A percentile compares a stretch with the other conserved stretches of the same genome.
Evolutionary conservation across 495 filamentous ascomycete species (phyloP).

Genomic region (Lasiosphaeriaceae sp.): DNA sequence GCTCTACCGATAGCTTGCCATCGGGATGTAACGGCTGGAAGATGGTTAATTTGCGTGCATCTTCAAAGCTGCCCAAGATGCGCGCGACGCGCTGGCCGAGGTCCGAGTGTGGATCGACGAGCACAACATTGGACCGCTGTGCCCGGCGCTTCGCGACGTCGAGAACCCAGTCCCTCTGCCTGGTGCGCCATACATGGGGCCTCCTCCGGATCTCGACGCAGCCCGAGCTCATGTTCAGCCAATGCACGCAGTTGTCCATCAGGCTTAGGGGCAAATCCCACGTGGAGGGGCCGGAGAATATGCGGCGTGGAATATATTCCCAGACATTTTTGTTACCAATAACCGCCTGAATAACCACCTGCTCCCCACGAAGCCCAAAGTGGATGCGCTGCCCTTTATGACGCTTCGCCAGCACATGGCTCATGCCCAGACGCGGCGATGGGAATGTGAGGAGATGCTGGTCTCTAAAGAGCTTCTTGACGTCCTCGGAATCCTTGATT

Average conservation of each 20-base stretch:
- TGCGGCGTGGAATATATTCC: background rate
- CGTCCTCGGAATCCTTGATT: conserved; percentile 23
- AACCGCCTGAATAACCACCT: background rate
- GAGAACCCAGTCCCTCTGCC: conserved; percentile 2
- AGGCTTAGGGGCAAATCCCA: conserved; percentile 1
- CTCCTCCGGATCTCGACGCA: conserved; percentile 3
- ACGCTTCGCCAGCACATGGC: background rate
- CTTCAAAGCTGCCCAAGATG: background rate
- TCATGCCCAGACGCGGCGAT: conserved; percentile 43
- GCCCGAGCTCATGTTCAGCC: conserved; percentile 1
- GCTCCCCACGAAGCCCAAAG: background rate
- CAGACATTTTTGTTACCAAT: background rate
- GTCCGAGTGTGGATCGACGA: background rate
- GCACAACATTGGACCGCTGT: background rate
- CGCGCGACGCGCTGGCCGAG: background rate
- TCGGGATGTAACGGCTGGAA: background rate
- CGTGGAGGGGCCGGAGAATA: background rate
- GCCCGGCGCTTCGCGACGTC: background rate
- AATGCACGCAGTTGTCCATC: conserved; percentile 1
- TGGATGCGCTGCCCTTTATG: background rate
- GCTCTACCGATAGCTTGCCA: conserved; percentile 20
- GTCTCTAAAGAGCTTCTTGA: conserved; percentile 39
- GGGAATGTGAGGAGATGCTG: conserved; percentile 43
- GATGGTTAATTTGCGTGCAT: background rate
- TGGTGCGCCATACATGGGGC: background rate